Evolutionary conservation across 108 stramenopile species (phyloP), one percentile per base, ranked within the genome.

Genomic region (Chaetoceros muelleri): DNA sequence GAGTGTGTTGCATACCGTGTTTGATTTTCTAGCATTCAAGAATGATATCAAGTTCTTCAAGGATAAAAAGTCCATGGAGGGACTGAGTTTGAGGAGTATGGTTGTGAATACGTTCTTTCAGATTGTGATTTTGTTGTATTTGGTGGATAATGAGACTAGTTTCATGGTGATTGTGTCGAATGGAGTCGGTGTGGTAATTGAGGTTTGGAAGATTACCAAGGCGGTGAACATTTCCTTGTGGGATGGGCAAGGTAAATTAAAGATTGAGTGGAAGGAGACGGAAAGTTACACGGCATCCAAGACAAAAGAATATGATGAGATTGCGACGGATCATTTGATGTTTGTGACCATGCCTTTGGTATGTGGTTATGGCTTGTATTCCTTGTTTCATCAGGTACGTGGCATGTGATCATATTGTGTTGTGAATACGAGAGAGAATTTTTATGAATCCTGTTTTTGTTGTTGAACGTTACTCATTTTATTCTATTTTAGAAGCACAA

Each of bases 31-130:
- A 27, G 92, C 92, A 24, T 91, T 94, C 73, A 79, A 77, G 52
- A 87, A 82, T 50, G 90, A 94, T 73, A 79, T 94, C 40, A 65
- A 52, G 23, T 94, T 94, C 55, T 94, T 86, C 84, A 72, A 80
- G 58, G 65, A 73, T 19, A 80, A 85, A 25, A 84, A 87, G 59
- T 78, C 62, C 20, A 69, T 86, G 74, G 84, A 79, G 53, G 93
- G 93, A 7, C 50, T 94, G 18, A 72, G 73, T 34, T 53, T 87
- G 23, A 70, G 81, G 29, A 57, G 73, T 24, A 79, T 91, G 74
- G 58, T 78, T 44, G 78, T 87, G 18, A 85, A 90, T 66, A 25
- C 58, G 8, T 60, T 84, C 46, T 87, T 82, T 52, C 87, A 88
- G 61, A 40, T 73, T 18, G 69, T 94, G 28, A 85, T 91, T 52